Evolutionary conservation across 352 stramenopile species (phyloP).

Genomic region (Globisporangium acanthophoron): DNA sequence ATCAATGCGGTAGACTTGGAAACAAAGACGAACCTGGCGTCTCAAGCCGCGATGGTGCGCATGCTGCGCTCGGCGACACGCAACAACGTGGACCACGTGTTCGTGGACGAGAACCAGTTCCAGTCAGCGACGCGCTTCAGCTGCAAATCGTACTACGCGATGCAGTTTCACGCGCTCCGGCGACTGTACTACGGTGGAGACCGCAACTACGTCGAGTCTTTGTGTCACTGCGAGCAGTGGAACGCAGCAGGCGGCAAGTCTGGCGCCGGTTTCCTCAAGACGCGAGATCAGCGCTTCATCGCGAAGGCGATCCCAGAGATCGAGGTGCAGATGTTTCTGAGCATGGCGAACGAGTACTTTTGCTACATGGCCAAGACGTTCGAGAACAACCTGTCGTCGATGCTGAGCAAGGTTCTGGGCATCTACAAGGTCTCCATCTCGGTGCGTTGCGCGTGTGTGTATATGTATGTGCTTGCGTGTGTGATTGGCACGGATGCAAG

Average conservation of each 20-base stretch:
- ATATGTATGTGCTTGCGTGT: neutral
- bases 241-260: constrained; percentile 84
- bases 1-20: constrained; percentile 27
- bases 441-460: constrained; percentile 13
- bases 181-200: constrained; percentile 82
- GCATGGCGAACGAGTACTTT: constrained; percentile 88
- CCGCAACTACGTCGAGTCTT: constrained; percentile 81
- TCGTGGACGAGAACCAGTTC: constrained; percentile 85
- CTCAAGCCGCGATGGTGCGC: constrained; percentile 39
- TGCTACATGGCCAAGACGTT: constrained; percentile 87
- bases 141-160: constrained; percentile 87
- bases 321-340: constrained; percentile 87
- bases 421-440: constrained; percentile 85
- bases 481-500: neutral
- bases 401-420: constrained; percentile 84
- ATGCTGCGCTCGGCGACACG: constrained; percentile 59
- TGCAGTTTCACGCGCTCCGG: constrained; percentile 84
- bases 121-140: constrained; percentile 74
- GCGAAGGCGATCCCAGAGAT: constrained; percentile 84
- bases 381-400: constrained; percentile 80
- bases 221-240: constrained; percentile 85
- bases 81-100: constrained; percentile 83
- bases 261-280: constrained; percentile 82
- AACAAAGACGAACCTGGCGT: constrained; percentile 12
- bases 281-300: constrained; percentile 83